Conservation (phyloP, 257 asterid species). For the Solanum chiquidenum region DNA sequence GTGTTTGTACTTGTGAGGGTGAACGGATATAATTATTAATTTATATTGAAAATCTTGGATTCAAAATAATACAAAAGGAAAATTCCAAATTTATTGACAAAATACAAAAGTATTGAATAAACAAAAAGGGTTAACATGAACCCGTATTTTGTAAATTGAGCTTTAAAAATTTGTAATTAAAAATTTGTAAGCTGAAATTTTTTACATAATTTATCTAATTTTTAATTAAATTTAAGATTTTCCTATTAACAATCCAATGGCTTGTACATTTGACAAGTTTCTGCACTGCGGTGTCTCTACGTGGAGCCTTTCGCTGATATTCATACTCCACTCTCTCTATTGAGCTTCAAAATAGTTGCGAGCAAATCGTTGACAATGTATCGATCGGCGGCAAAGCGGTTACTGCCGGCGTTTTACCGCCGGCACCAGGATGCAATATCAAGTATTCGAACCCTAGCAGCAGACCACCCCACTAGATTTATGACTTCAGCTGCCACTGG, state of each 20-base stretch:
- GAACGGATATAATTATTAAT: no score
- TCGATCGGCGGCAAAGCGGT: slow-evolving; percentile 52
- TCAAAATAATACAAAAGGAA: no score
- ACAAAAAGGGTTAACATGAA: not conserved
- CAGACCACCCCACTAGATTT: slow-evolving; percentile 14
- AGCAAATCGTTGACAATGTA: slow-evolving; percentile 19
- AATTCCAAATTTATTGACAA: not conserved
- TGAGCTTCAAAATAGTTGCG: not conserved
- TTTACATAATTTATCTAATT: not conserved
- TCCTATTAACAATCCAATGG: not conserved
- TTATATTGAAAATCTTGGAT: not conserved
- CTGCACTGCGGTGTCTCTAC: not conserved
- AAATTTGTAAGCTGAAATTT: no score
- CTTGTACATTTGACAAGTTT: not conserved
- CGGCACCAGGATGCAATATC: slow-evolving; percentile 6
- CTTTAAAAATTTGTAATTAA: no score
- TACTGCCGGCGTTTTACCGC: slow-evolving; percentile 38
- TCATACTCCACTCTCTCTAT: not conserved
- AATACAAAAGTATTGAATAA: not conserved
- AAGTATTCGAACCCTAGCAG: slow-evolving; percentile 5
- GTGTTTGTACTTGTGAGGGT: not conserved
- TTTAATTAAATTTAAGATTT: not conserved
- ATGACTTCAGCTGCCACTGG: slow-evolving; percentile 28
- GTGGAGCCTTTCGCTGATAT: not conserved
- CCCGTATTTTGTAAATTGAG: no score